phyloP scores from a whole-genome alignment of 179 eudicot genomes.

The Silene vulgaris region DNA sequence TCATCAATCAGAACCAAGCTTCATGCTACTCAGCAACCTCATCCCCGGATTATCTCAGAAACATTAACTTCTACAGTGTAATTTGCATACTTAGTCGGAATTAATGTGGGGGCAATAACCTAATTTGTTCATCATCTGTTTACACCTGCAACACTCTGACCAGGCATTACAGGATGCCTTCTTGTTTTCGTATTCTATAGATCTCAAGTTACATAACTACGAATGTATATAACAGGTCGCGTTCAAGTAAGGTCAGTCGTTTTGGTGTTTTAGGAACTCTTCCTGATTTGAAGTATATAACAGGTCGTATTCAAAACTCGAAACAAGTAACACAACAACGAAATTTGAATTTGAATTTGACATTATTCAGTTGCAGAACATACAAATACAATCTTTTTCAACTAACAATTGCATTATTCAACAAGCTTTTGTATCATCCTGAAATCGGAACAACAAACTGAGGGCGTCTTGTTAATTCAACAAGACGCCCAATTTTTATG shows the following conservation, averaged over 20 bases:
- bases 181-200: no score
- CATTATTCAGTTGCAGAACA: not conserved
- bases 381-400: not conserved
- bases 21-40: not conserved
- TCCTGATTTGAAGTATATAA: no score
- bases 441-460: constrained; percentile 50
- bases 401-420: not conserved
- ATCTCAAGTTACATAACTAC: not conserved
- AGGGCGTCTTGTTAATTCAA: constrained; percentile 61
- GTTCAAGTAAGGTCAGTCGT: not conserved
- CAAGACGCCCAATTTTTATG: constrained; percentile 4
- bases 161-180: no score
- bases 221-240: not conserved
- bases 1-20: constrained; percentile 19
- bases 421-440: not conserved
- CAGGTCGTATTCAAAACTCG: no score
- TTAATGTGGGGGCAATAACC: no score
- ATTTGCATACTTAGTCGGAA: no score
- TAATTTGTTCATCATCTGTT: no score
- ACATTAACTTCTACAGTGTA: not conserved
- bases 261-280: not conserved
- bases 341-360: not conserved
- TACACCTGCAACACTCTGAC: no score
- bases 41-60: not conserved
- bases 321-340: not conserved